These are phyloP conservation scores for Hura crepitans DNA, from an alignment of 441 rosid genomes.

Conservation along the genomic window DNA sequence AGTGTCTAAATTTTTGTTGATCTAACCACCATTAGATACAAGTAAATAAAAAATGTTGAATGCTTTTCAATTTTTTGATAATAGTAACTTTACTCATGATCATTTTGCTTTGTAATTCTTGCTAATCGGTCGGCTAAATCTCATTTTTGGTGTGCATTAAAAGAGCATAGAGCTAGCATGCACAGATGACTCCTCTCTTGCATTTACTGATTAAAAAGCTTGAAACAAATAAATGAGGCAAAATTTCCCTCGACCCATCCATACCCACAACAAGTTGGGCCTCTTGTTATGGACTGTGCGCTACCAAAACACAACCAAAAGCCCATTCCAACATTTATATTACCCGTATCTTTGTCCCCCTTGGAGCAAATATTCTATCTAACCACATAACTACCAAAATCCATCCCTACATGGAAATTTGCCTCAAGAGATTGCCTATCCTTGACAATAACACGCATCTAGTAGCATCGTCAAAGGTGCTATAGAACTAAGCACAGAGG, in stretches of 20 bases:
- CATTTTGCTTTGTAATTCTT: not conserved
- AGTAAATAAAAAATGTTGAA: too few relatives aligned
- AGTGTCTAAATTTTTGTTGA: not conserved
- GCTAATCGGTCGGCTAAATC: not conserved
- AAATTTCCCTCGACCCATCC: too few relatives aligned
- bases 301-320: not conserved
- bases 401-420: not conserved
- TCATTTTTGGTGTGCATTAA: not conserved
- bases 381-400: not conserved
- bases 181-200: not conserved
- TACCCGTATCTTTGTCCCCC: not conserved
- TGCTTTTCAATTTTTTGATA: too few relatives aligned
- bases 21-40: not conserved
- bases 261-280: too few relatives aligned
- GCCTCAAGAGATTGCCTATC: not conserved
- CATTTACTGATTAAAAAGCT: not conserved
- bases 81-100: not conserved
- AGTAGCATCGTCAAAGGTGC: constrained; percentile 1
- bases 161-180: not conserved
- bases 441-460: constrained; percentile 7
- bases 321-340: not conserved
- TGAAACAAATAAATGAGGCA: too few relatives aligned
- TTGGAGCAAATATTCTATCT: not conserved
- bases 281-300: too few relatives aligned
- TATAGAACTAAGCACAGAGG: not conserved